A percentile compares a stretch with the other conserved stretches of the same genome.
These are phyloP conservation scores for Ascochyta pisi DNA, from an alignment of 2,329 filamentous ascomycete species.

Conservation along the genomic window DNA sequence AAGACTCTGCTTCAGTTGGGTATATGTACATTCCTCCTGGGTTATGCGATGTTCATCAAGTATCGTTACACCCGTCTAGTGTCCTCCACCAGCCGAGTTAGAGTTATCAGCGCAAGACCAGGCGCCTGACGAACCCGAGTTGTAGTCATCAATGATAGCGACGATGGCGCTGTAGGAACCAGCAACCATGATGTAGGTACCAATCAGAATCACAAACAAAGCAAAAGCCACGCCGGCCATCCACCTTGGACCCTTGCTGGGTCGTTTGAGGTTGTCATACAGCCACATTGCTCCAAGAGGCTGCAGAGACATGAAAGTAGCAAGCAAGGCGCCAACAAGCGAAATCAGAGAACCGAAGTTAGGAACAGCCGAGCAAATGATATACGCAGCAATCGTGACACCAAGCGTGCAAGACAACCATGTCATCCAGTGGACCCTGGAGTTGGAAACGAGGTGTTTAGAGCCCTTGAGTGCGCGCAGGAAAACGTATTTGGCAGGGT, in stretches of 20 bases:
- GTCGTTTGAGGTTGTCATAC: slow-evolving; percentile 13
- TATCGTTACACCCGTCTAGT: background rate
- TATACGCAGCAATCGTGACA: slow-evolving; percentile 4
- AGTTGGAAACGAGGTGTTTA: slow-evolving; percentile 59
- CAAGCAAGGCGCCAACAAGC: slow-evolving; percentile 10
- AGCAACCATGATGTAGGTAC: slow-evolving; percentile 14
- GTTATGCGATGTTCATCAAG: background rate
- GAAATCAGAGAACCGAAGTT: slow-evolving; percentile 10
- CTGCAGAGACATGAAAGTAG: slow-evolving; percentile 13
- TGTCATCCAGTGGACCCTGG: slow-evolving; percentile 57
- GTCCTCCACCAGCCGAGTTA: background rate
- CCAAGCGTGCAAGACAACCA: slow-evolving; percentile 60
- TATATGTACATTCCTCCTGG: background rate
- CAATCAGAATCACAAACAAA: slow-evolving; percentile 3
- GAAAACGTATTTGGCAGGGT: slow-evolving; percentile 63
- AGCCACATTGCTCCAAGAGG: slow-evolving; percentile 17
- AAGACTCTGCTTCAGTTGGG: too few species aligned
- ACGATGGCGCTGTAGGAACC: slow-evolving; percentile 12
- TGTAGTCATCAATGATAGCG: slow-evolving; percentile 9
- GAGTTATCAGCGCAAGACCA: slow-evolving; percentile 19
- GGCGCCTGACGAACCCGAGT: background rate
- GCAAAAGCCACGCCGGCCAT: background rate
- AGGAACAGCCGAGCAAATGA: slow-evolving; percentile 11
- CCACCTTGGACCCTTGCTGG: background rate
- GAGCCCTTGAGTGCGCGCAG: slow-evolving; percentile 63